Evolutionary conservation across 352 stramenopile genomes (phyloP).

Genomic region (Globisporangium barbulae): DNA sequence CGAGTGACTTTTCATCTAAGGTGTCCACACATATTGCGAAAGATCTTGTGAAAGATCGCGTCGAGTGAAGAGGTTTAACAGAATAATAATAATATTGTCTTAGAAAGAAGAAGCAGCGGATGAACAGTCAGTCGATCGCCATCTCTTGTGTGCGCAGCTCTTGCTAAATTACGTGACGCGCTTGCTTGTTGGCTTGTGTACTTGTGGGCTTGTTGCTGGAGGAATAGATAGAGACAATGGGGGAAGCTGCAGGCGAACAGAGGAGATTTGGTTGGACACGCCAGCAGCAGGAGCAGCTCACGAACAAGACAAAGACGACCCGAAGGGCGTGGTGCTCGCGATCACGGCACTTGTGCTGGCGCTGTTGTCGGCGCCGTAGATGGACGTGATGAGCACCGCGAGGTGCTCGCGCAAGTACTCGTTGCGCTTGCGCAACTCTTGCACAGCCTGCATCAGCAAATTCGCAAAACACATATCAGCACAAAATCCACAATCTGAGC

Average conservation of each 20-base stretch:
- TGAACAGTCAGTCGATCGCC: too few relatives aligned
- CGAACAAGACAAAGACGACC: not conserved
- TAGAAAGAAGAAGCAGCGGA: too few relatives aligned
- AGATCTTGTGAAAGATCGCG: too few relatives aligned
- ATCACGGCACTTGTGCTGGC: not conserved
- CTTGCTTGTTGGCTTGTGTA: too few relatives aligned
- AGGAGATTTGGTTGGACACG: conserved; percentile 8
- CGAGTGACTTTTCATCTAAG: too few relatives aligned
- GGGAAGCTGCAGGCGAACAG: not conserved
- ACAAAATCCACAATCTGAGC: not conserved
- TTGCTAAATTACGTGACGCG: too few relatives aligned
- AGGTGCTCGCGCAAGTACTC: conserved; percentile 57
- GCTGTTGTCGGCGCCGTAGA: conserved; percentile 37
- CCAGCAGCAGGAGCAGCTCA: not conserved
- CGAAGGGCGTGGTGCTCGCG: not conserved
- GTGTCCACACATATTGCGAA: too few relatives aligned
- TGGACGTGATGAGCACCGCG: conserved; percentile 54
- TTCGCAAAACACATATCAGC: conserved; percentile 4
- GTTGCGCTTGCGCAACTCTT: conserved; percentile 59
- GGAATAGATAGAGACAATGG: conserved; percentile 6
- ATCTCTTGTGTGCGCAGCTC: too few relatives aligned
- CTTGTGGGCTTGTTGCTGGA: too few relatives aligned
- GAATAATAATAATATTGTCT: too few relatives aligned
- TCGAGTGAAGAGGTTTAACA: too few relatives aligned
- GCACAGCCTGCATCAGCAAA: conserved; percentile 37